Base-by-base conservation (phyloP, 148 eudicot genomes). In the Gaultheria prostrata region DNA sequence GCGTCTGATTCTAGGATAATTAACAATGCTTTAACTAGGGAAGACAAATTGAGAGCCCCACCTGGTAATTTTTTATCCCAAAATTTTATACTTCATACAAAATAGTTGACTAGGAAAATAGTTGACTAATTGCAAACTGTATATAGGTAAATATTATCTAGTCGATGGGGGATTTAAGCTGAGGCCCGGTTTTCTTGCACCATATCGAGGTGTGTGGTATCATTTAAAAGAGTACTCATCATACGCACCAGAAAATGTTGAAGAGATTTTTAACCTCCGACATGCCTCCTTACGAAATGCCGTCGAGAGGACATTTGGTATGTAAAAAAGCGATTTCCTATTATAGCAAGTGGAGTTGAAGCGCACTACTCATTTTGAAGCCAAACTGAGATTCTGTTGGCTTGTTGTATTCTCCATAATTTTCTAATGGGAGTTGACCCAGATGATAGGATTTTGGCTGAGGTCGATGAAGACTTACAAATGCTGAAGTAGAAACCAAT, bases 321-420 rank as follows among this genome's bases (percentile, higher is more conserved):
- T 82, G 0, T 50, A 50, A 50, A 50, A 13, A 50, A 50, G 53
- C 11, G 53, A 8, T 82, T 82, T 72, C 77, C 84, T 6, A 82
- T 70, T 32, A 18, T 82, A 30, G 84, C 28, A 3, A 53, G 70
- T 32, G 57, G 48, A 4, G 20, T 39, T 49, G 63, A 82, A 46
- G 46, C 80, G 11, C 39, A 50, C 17, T 76, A 83, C 80, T 76
- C 35, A 6, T 51, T 48, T n/a, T 14, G 45, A 2, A 74, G 72
- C 21, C 28, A 26, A 35, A 50, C 54, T 15, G 53, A 83, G 12
- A 28, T 71, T 51, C 20, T 82, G 67, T 49, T 83, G 5, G 46
- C 80, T 1, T 61, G 80, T 21, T 83, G 74, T 14, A 83, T 83
- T 17, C 53, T 83, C 14, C 80, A 76, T 26, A 61, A 83, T 43